These are phyloP conservation scores for Apiospora koreana DNA, from an alignment of 2,329 filamentous ascomycete genomes.

Conservation along the genomic window DNA sequence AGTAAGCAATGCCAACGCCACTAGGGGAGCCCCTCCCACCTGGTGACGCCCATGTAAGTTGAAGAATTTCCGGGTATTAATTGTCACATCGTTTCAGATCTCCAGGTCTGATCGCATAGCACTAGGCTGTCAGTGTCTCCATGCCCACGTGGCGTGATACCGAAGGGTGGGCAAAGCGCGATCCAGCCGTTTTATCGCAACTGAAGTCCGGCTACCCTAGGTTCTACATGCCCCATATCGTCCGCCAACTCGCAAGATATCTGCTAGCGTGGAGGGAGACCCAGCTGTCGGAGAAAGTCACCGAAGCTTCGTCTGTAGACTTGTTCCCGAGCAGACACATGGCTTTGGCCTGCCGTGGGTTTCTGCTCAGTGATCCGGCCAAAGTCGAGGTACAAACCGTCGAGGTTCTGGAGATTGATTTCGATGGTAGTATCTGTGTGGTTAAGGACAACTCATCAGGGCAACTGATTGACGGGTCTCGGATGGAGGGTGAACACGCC, in stretches of 20 bases:
- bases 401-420: neutral
- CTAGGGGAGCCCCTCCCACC: neutral
- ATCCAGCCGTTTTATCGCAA: neutral
- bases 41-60: neutral
- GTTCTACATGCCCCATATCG: neutral
- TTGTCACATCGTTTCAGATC: neutral
- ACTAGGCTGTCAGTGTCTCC: constrained; percentile 1
- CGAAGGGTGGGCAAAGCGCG: neutral
- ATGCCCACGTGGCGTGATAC: constrained; percentile 1
- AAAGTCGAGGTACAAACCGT: neutral
- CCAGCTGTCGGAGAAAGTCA: no score
- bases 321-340: neutral
- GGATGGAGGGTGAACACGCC: neutral
- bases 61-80: neutral
- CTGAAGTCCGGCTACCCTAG: neutral
- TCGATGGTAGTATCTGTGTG: neutral
- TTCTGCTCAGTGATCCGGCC: neutral
- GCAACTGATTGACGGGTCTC: neutral
- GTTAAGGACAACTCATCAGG: neutral
- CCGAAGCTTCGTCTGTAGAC: neutral
- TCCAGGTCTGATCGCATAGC: neutral
- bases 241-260: neutral
- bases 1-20: neutral
- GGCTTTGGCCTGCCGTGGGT: neutral
- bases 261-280: neutral